Conservation (phyloP, 139 green algal species). For the Choricystis sp. region DNA sequence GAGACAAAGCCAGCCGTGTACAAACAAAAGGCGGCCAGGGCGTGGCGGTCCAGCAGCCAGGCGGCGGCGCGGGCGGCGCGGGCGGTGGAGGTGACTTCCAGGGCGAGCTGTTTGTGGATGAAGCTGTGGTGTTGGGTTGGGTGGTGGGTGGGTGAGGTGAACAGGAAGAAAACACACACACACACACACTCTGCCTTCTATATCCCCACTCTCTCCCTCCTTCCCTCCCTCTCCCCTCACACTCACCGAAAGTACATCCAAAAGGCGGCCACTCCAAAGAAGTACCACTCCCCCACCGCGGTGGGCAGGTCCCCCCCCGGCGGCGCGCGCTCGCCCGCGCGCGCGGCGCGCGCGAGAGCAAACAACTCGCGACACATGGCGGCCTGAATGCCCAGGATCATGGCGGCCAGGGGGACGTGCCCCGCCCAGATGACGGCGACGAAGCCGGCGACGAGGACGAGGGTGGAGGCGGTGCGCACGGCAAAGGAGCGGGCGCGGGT, state of each 20-base stretch:
- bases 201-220: no score
- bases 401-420: slow-evolving; percentile 65
- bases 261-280: slow-evolving; percentile 76
- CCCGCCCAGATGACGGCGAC: slow-evolving; percentile 49
- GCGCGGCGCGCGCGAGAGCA: slow-evolving; percentile 39
- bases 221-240: neutral
- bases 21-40: slow-evolving; percentile 55
- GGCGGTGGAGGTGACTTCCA: slow-evolving; percentile 45
- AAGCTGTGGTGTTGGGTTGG: slow-evolving; percentile 35
- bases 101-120: slow-evolving; percentile 71
- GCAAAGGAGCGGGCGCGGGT: slow-evolving; percentile 35
- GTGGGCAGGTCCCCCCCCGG: slow-evolving; percentile 34
- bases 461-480: slow-evolving; percentile 44
- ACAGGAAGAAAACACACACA: no score
- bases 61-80: slow-evolving; percentile 33
- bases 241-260: slow-evolving; percentile 74
- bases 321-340: slow-evolving; percentile 41
- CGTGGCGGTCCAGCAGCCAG: slow-evolving; percentile 52
- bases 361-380: slow-evolving; percentile 62
- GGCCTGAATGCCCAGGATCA: slow-evolving; percentile 68
- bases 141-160: no score
- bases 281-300: slow-evolving; percentile 74
- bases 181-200: no score
- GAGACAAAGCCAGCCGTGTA: slow-evolving; percentile 69
- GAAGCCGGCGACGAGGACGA: slow-evolving; percentile 58